Percentiles rank a stretch among this genome's conserved stretches.
These are phyloP conservation scores for Nicotiana otophora DNA, from an alignment of 257 asterid species.

Conservation along the genomic window DNA sequence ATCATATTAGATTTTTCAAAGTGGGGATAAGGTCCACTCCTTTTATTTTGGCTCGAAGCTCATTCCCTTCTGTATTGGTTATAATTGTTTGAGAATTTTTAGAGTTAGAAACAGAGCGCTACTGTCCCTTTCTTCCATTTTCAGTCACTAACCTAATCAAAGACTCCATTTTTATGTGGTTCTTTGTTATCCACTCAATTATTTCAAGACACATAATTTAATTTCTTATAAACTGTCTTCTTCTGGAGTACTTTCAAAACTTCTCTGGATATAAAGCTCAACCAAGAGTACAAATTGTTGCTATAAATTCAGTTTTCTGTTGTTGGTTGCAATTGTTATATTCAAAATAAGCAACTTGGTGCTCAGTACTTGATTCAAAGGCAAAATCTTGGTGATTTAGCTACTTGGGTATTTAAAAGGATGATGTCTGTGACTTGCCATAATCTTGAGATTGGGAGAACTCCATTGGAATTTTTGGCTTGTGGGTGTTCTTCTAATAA, in stretches of 20 bases:
- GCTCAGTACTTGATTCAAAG: constrained; percentile 27
- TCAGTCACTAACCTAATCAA: constrained; percentile 2
- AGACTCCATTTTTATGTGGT: constrained; percentile 14
- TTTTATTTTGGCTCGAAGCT: neutral
- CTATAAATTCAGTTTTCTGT: constrained; percentile 6
- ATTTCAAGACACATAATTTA: neutral
- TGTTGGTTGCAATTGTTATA: constrained; percentile 15
- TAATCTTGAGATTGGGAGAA: constrained; percentile 61
- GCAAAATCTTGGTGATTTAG: constrained; percentile 15
- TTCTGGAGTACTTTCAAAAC: neutral
- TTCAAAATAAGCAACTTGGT: constrained; percentile 24
- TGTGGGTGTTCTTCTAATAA: constrained; percentile 75
- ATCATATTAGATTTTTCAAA: neutral
- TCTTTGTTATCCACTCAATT: constrained; percentile 26
- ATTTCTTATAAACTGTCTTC: neutral
- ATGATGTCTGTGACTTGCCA: constrained; percentile 76
- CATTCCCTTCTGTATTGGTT: neutral
- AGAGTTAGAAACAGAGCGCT: neutral
- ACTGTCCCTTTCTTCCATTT: constrained; percentile 6
- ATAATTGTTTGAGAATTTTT: neutral
- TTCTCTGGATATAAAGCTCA: neutral
- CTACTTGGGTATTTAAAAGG: constrained; percentile 9
- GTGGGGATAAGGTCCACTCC: neutral
- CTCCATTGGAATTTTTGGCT: constrained; percentile 46
- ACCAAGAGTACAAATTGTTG: constrained; percentile 12